Evolutionary conservation across 768 basidiomycete species (phyloP), one percentile per base, ranked within the genome.

Genomic region (Leccinum olivaceopallidum): DNA sequence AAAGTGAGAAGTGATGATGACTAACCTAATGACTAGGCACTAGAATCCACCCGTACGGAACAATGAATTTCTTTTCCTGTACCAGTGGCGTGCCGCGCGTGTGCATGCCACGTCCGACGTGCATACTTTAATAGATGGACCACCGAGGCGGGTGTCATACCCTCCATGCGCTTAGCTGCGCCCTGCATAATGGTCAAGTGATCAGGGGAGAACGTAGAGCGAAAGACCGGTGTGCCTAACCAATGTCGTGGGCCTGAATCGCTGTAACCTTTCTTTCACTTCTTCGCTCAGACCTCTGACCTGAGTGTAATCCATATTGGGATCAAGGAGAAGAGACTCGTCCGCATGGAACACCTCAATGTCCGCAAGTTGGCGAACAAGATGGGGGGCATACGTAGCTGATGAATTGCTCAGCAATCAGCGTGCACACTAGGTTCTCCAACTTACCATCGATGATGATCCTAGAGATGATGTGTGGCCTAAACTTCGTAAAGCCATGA

Each of bases 151-250:
- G 94, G 94, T 4, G 94, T 96, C 84, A 95, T 92, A 8, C 94
- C 94, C 70, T 95, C 94, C 85, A 95, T 94, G 28, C 94, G 79
- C 72, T 94, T 94, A 16, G 90, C 94, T 4, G 90, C 89, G n/a
- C 94, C 94, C 93, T 94, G n/a, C 32, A 57, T 5, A 3, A 52
- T 54, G 2, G 28, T 34, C 36, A 12, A 61, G 49, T 24, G 13
- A 59, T 60, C 56, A 52, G 58, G 36, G 13, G 7, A 50, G 8
- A 30, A 36, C 0, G n/a, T 47, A 36, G 28, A 49, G 20, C 0
- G 16, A 5, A 5, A 3, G 14, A 34, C 2, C 20, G 56, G 3
- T 71, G 79, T 28, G 64, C 65, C 49, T 59, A 16, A 87, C 92
- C 57, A 95, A 82, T 10, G 85, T 93, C 16, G 80, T 79, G 0